Base-by-base conservation (phyloP, 2,329 filamentous ascomycete species). In the Huntiella moniliformis region DNA sequence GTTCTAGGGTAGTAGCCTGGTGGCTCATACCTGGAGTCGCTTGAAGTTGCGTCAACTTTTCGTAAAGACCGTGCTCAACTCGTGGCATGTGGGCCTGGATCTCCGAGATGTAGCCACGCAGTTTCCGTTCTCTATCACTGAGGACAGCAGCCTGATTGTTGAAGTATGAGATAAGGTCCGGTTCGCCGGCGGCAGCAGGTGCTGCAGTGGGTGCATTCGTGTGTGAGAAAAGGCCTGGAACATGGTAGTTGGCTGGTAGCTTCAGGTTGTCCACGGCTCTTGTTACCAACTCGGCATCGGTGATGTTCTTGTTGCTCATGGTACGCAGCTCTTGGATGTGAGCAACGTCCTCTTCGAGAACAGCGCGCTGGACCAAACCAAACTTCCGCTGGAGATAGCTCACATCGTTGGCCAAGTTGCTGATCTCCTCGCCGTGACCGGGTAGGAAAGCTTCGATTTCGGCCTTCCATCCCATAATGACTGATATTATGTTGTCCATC, bases 401-500 rank as follows among this genome's bases (percentile, higher is more conserved):
- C 33, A 67, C 56, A 51, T 70, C 57, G 45, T 67, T 53, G 52
- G 67, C 57, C 44, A 72, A 61, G 55, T 70, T 60, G 38, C 67
- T 58, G 32, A 67, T 63, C 40, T 67, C 63, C 39, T 57, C 61
- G 47, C 64, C 70, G 53, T 76, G 72, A 12, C 68, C 67, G 1
- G 71, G 70, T 61, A 75, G 67, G 57, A 76, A 78, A 13, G 75
- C 73, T 51, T 82, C 77, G 48, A 88, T 78, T 53, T 92, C 75
- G 53, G 81, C 75, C 57, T 83, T 79, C 60, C 80, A 79, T 49
- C 72, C 70, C 56, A 93, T 86, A 57, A 91, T 85, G 45, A 72
- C 70, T 54, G 84, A 74, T 54, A 98, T 88, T 52, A 79, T 75
- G 48, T 74, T 73, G 61, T 98, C 88, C 52, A 93, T 75, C 7